These are phyloP conservation scores for Arxiozyma slooffiae DNA, from an alignment of 1,139 yeast species.

Conservation along the genomic window DNA sequence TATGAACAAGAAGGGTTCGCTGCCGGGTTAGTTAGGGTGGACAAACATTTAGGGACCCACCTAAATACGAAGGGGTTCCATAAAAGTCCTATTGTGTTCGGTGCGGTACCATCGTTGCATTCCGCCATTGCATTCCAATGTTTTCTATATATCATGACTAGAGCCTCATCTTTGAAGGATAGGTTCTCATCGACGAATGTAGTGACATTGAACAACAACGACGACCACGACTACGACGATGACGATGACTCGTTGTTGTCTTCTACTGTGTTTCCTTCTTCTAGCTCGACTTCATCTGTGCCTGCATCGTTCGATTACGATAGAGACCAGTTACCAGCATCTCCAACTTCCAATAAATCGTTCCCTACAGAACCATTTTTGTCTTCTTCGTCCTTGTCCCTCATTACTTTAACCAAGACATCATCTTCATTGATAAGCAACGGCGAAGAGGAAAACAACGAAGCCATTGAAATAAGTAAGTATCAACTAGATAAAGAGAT, in stretches of 20 bases:
- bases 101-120: constrained; percentile 60
- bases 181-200: constrained; percentile 7
- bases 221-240: no score
- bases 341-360: neutral
- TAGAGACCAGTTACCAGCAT: neutral
- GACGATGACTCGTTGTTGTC: no score
- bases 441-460: neutral
- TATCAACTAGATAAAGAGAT: neutral
- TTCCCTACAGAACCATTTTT: neutral
- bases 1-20: constrained; percentile 61
- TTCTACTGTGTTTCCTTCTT: neutral
- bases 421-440: neutral
- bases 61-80: constrained; percentile 54
- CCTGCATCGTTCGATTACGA: neutral
- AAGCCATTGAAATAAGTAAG: neutral
- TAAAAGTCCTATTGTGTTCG: constrained; percentile 59
- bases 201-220: neutral
- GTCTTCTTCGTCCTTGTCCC: neutral
- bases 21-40: constrained; percentile 60
- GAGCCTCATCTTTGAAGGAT: constrained; percentile 24
- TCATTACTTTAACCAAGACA: neutral
- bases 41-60: constrained; percentile 53
- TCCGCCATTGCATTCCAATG: constrained; percentile 54
- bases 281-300: neutral
- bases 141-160: constrained; percentile 36